Evolutionary conservation across 768 basidiomycete species (phyloP).

Genomic region (Trametes gibbosa): DNA sequence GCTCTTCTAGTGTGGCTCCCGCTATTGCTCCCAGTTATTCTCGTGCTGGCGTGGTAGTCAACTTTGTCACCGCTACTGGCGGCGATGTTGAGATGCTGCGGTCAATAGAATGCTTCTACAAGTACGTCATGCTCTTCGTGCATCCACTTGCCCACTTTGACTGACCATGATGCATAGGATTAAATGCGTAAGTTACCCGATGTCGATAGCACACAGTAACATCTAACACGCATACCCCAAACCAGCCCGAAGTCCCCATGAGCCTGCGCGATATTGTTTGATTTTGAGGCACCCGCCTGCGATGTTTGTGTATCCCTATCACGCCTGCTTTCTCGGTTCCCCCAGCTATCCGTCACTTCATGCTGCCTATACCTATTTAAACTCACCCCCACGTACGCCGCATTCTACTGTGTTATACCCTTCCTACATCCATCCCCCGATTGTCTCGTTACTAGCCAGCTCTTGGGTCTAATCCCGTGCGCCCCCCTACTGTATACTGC

Average conservation of each 20-base stretch:
- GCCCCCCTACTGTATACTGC: slow-evolving; percentile 63
- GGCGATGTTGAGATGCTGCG: slow-evolving; percentile 98
- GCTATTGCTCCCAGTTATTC: slow-evolving; percentile 83
- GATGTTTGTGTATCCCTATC: slow-evolving; percentile 80
- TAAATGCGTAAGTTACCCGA: slow-evolving; percentile 72
- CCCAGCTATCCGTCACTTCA: slow-evolving; percentile 29
- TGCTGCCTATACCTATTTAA: slow-evolving; percentile 44
- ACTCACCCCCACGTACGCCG: slow-evolving; percentile 38
- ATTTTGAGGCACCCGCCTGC: slow-evolving; percentile 38
- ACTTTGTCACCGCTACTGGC: slow-evolving; percentile 96
- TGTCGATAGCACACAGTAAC: background rate
- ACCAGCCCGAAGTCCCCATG: slow-evolving; percentile 86
- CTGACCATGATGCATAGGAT: slow-evolving; percentile 25
- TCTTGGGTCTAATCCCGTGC: slow-evolving; percentile 43
- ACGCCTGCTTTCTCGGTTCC: slow-evolving; percentile 32
- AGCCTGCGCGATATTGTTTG: slow-evolving; percentile 87
- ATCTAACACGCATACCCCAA: slow-evolving; percentile 25
- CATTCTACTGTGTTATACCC: slow-evolving; percentile 68
- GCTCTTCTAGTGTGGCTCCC: slow-evolving; percentile 63
- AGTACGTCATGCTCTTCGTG: slow-evolving; percentile 46
- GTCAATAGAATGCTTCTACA: slow-evolving; percentile 98
- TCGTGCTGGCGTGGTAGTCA: slow-evolving; percentile 89
- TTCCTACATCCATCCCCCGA: slow-evolving; percentile 43
- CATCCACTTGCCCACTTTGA: background rate
- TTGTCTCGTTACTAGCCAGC: slow-evolving; percentile 62